Percentiles rank a stretch among this genome's conserved stretches.
Conservation (phyloP, 805 yeast species). For the Metschnikowia colocasiae region DNA sequence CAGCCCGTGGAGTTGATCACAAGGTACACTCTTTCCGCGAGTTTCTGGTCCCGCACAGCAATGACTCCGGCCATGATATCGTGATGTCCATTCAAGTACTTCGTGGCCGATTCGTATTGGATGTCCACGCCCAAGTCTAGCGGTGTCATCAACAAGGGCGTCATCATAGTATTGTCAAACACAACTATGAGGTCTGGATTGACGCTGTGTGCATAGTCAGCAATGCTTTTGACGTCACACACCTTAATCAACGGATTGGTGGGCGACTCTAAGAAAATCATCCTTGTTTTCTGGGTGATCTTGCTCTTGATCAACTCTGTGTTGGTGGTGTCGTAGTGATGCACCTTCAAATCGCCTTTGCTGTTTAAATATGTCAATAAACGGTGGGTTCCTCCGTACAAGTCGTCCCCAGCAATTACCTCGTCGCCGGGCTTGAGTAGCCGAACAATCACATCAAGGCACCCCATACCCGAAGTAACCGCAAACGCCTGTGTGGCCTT, state of each 20-base stretch:
- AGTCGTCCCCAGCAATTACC: constrained; percentile 90
- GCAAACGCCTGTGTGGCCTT: constrained; percentile 74
- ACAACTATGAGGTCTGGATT: constrained; percentile 71
- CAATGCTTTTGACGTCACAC: constrained; percentile 68
- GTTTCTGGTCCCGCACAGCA: constrained; percentile 59
- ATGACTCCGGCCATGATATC: constrained; percentile 95
- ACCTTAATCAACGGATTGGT: constrained; percentile 91
- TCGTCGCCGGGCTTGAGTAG: constrained; percentile 79
- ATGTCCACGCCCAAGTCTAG: constrained; percentile 84
- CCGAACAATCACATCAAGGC: constrained; percentile 79
- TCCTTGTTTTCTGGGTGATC: constrained; percentile 55
- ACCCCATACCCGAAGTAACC: constrained; percentile 90
- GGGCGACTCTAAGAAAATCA: constrained; percentile 86
- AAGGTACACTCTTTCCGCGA: constrained; percentile 68
- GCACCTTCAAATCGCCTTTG: constrained; percentile 61
- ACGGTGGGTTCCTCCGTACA: constrained; percentile 92
- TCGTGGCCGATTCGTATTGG: constrained; percentile 91
- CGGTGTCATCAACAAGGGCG: constrained; percentile 83
- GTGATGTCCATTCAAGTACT: constrained; percentile 90
- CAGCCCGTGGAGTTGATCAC: constrained; percentile 88
- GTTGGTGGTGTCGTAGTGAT: constrained; percentile 80
- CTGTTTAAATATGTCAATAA: constrained; percentile 67
- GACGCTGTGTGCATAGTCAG: constrained; percentile 60
- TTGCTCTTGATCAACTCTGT: constrained; percentile 55
- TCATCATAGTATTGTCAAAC: constrained; percentile 96